Percentiles rank a stretch among this genome's conserved stretches.
Conservation (phyloP, 257 asterid species). For the Prunella vulgaris region DNA sequence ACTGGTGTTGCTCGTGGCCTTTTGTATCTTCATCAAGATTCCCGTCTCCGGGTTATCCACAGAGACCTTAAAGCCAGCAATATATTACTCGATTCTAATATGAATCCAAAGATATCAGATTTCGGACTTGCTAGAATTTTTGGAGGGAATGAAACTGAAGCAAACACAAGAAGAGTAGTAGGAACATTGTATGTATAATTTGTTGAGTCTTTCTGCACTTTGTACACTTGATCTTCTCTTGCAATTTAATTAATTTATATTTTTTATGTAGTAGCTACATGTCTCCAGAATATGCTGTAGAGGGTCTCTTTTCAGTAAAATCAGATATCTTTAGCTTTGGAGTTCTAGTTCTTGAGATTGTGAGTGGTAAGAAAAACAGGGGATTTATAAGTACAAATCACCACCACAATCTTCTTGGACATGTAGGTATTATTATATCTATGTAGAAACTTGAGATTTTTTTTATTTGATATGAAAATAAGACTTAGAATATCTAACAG, state of each 20-base stretch:
- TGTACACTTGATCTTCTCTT: neutral
- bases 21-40: neutral
- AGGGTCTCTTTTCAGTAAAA: neutral
- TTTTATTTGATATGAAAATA: neutral
- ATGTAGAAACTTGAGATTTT: neutral
- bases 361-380: neutral
- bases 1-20: neutral
- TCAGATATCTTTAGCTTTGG: neutral
- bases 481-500: neutral
- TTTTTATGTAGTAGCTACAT: neutral
- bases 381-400: neutral
- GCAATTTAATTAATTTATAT: neutral
- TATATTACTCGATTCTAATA: neutral
- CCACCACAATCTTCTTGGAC: neutral
- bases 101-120: neutral
- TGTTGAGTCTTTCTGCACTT: neutral
- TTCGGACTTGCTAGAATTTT: neutral
- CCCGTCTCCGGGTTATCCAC: neutral
- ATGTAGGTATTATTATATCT: neutral
- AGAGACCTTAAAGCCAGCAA: neutral
- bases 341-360: neutral
- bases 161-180: neutral
- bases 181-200: neutral
- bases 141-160: neutral
- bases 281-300: neutral